Evolutionary conservation across 371 early-diverging fungal genomes (phyloP).

Genomic region (Saksenaea oblongispora): DNA sequence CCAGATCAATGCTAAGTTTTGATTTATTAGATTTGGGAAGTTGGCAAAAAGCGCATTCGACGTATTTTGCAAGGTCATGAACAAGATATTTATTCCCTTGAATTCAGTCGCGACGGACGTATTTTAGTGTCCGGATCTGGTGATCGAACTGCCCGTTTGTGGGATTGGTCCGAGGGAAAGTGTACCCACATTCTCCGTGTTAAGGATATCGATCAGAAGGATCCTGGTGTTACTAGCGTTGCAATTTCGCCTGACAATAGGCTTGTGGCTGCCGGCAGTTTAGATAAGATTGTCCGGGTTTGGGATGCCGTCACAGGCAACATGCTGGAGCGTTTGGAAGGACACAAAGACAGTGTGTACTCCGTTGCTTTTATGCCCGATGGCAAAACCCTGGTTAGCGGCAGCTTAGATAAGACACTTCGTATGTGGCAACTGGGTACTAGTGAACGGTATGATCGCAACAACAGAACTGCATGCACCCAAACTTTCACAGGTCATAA

Average conservation of each 20-base stretch:
- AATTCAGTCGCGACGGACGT: conserved; percentile 89
- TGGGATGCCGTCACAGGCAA: conserved; percentile 84
- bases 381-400: conserved; percentile 85
- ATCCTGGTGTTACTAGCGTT: conserved; percentile 91
- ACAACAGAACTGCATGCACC: conserved; percentile 46
- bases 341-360: conserved; percentile 95
- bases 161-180: conserved; percentile 79
- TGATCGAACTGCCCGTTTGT: conserved; percentile 85
- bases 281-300: conserved; percentile 87
- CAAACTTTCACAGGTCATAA: conserved; percentile 15
- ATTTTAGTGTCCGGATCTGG: conserved; percentile 90
- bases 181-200: conserved; percentile 68
- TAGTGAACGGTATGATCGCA: conserved; percentile 18
- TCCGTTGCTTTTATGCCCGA: conserved; percentile 93
- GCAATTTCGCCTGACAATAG: conserved; percentile 80
- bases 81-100: conserved; percentile 93
- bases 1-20: not conserved
- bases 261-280: conserved; percentile 76
- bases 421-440: conserved; percentile 84
- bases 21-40: conserved; percentile 69
- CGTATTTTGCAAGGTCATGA: conserved; percentile 82
- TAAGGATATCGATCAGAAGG: conserved; percentile 76
- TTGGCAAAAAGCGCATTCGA: conserved; percentile 60
- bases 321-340: conserved; percentile 82
- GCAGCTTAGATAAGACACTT: conserved; percentile 91